phyloP scores from a whole-genome alignment of 139 green algal species.

The Parachlorella kessleri region DNA sequence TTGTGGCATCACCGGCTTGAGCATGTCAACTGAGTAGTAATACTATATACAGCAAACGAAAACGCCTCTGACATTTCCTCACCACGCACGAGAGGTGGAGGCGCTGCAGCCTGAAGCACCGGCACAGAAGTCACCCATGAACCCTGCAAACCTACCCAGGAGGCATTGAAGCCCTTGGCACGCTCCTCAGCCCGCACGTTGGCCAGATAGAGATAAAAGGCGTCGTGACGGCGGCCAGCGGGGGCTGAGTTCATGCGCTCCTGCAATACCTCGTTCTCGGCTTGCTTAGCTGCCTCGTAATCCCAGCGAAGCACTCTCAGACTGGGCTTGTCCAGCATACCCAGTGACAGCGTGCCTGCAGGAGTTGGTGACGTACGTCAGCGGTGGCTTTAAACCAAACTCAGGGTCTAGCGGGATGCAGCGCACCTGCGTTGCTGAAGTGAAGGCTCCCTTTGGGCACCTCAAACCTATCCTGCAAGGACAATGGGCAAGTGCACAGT shows the following conservation, averaged over 20 bases:
- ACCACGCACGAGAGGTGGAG: too few species aligned
- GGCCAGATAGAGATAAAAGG: neutral
- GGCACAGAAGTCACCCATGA: too few species aligned
- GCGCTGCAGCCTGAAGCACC: too few species aligned
- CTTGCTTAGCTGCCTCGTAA: neutral
- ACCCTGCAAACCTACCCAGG: too few species aligned
- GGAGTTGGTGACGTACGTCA: neutral
- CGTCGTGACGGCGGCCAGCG: neutral
- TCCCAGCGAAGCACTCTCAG: neutral
- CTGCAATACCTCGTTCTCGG: neutral
- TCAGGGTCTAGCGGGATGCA: neutral
- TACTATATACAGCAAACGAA: too few species aligned
- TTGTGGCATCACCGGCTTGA: too few species aligned
- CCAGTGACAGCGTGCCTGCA: neutral
- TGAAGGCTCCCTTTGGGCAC: neutral
- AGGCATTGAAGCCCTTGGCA: neutral
- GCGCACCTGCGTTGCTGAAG: neutral
- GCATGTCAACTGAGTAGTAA: too few species aligned
- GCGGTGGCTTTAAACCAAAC: neutral
- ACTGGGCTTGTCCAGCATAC: neutral
- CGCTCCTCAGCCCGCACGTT: neutral
- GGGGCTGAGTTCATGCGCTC: neutral
- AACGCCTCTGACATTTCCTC: too few species aligned
- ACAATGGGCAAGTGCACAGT: neutral
- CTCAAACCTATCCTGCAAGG: neutral